Conservation (phyloP, 139 green algal genomes). For the Chlamydomonas sphaeroides region DNA sequence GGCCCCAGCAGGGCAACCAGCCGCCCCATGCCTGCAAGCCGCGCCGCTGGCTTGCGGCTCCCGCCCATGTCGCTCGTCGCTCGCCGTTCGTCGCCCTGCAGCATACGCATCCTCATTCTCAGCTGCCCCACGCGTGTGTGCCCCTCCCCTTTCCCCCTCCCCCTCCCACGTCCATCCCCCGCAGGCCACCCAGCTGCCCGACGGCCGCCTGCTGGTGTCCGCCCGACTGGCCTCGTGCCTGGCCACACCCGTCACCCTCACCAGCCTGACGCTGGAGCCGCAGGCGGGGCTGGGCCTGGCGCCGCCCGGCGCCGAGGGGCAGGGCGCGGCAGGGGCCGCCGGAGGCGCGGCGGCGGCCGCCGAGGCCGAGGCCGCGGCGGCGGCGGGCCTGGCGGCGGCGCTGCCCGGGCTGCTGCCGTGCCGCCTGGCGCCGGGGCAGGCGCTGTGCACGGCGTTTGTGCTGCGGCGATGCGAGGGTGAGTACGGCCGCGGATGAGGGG, state of each 20-base stretch:
- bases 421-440: slow-evolving; percentile 1
- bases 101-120: no score
- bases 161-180: background rate
- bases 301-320: no score
- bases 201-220: slow-evolving; percentile 18
- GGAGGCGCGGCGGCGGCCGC: background rate
- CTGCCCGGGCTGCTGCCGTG: slow-evolving; percentile 11
- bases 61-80: no score
- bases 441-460: background rate
- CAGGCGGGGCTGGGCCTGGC: slow-evolving; percentile 16
- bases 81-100: no score
- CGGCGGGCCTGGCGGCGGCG: background rate
- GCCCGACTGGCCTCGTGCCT: background rate
- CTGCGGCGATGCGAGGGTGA: background rate
- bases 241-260: background rate
- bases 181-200: slow-evolving; percentile 29
- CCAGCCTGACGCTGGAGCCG: slow-evolving; percentile 26
- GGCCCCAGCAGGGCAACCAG: no score
- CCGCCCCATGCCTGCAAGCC: no score
- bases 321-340: background rate
- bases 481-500: background rate
- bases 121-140: no score
- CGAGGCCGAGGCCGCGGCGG: background rate
- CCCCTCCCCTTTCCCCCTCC: background rate
- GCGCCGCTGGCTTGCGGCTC: no score